Evolutionary conservation across 106 monocot species (phyloP).

Genomic region (Dendrobium officinale): DNA sequence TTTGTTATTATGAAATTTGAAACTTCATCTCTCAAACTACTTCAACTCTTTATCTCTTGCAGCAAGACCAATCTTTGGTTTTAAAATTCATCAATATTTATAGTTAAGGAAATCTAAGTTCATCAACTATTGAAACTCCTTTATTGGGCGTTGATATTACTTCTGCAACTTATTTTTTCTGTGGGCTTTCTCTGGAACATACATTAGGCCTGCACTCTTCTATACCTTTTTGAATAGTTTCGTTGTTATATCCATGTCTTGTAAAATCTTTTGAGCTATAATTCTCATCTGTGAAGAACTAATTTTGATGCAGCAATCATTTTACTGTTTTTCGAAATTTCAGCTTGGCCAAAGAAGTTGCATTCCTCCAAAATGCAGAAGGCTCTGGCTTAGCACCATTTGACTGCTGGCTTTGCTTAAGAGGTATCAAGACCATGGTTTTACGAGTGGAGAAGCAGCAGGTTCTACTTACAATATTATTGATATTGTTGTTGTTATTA

Average conservation of each 20-base stretch:
- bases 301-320: background rate
- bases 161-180: background rate
- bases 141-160: background rate
- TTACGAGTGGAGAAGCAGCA: constrained; percentile 95
- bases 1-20: background rate
- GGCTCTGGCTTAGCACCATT: constrained; percentile 95
- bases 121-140: background rate
- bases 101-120: background rate
- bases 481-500: background rate
- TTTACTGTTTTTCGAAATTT: background rate
- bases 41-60: background rate
- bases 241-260: background rate
- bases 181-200: background rate
- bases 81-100: background rate
- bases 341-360: constrained; percentile 83
- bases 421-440: constrained; percentile 93
- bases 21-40: background rate
- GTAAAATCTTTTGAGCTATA: background rate
- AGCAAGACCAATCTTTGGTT: background rate
- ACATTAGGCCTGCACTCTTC: background rate
- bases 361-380: constrained; percentile 96
- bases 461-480: constrained; percentile 25
- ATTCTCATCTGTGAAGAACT: background rate
- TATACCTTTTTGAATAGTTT: background rate
- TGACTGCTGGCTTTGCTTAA: constrained; percentile 96